Percentiles rank a stretch among this genome's conserved stretches.
Conservation (phyloP, 495 filamentous ascomycete species). For the Neurospora intermedia region DNA sequence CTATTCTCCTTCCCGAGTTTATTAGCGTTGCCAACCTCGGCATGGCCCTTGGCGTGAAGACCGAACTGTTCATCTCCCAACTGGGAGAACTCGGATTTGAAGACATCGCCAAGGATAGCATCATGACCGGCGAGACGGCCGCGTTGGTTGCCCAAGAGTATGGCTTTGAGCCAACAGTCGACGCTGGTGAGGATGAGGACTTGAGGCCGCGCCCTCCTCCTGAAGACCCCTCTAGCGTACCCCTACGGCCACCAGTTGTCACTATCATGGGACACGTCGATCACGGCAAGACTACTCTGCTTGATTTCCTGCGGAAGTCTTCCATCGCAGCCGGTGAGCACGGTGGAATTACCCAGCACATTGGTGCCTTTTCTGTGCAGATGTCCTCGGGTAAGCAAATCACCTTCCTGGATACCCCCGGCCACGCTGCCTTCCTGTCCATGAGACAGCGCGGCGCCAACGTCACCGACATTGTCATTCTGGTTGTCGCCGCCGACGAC, state of each 20-base stretch:
- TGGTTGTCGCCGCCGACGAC: conserved; percentile 96
- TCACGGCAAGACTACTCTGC: conserved; percentile 93
- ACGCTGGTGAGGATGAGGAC: conserved; percentile 54
- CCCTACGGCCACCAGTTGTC: conserved; percentile 78
- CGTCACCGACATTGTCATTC: conserved; percentile 91
- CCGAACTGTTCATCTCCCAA: conserved; percentile 58
- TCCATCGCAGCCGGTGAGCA: conserved; percentile 85
- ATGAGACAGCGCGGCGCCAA: conserved; percentile 96
- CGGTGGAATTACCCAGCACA: conserved; percentile 97
- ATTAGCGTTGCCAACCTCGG: conserved; percentile 82
- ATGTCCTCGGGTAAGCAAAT: conserved; percentile 79
- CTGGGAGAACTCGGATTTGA: conserved; percentile 79
- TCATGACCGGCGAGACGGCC: conserved; percentile 83
- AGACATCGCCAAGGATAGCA: conserved; percentile 62
- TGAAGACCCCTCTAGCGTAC: conserved; percentile 60
- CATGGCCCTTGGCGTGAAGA: conserved; percentile 59
- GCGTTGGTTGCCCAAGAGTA: conserved; percentile 87
- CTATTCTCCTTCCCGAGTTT: conserved; percentile 75
- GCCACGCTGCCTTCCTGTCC: conserved; percentile 86
- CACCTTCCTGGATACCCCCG: conserved; percentile 95
- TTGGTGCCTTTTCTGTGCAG: conserved; percentile 92
- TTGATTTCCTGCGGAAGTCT: conserved; percentile 89
- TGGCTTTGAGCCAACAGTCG: conserved; percentile 83
- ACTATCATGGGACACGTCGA: conserved; percentile 99
- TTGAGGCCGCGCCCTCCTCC: conserved; percentile 59